A percentile compares a stretch with the other conserved stretches of the same genome.
Evolutionary conservation across 352 stramenopile genomes (phyloP).

Genomic region (Globisporangium okanoganense): DNA sequence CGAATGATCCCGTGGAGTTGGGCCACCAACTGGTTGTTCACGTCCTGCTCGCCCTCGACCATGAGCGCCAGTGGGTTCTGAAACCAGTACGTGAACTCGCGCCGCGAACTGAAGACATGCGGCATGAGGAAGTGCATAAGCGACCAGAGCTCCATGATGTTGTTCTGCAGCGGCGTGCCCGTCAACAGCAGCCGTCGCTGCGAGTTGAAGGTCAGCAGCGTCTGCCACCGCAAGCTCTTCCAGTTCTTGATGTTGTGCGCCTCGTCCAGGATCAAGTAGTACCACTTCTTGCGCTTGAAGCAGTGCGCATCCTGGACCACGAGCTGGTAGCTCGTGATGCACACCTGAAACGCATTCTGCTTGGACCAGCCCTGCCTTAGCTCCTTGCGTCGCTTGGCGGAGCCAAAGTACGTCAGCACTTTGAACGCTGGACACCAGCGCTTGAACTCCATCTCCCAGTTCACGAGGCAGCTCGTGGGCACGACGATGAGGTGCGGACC

Average conservation of each 20-base stretch:
- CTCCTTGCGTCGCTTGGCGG: conserved; percentile 92
- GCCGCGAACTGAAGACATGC: conserved; percentile 91
- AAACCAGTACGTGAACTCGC: conserved; percentile 99
- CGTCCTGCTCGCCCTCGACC: conserved; percentile 60
- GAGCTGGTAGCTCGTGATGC: conserved; percentile 99
- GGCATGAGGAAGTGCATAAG: conserved; percentile 99
- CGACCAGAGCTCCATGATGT: conserved; percentile 97
- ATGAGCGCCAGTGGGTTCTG: conserved; percentile 92
- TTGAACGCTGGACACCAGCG: conserved; percentile 96
- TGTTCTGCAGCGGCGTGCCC: conserved; percentile 97
- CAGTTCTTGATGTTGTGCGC: conserved; percentile 99
- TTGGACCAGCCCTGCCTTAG: conserved; percentile 94
- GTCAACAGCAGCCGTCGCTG: conserved; percentile 92
- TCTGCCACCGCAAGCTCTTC: conserved; percentile 97
- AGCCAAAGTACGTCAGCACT: conserved; percentile 99
- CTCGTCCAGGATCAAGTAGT: conserved; percentile 99
- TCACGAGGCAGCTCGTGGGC: conserved; percentile 97
- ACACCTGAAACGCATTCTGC: conserved; percentile 95
- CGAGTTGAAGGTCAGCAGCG: conserved; percentile 97
- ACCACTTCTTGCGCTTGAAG: conserved; percentile 99
- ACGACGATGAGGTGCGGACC: conserved; percentile 98
- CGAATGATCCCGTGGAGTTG: conserved; percentile 97
- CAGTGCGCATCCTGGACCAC: conserved; percentile 96
- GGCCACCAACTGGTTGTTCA: conserved; percentile 90
- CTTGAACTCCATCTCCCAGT: conserved; percentile 99